Evolutionary conservation across 345 rosid genomes (phyloP), one percentile per base, ranked within the genome.

Genomic region (Litchi chinensis): DNA sequence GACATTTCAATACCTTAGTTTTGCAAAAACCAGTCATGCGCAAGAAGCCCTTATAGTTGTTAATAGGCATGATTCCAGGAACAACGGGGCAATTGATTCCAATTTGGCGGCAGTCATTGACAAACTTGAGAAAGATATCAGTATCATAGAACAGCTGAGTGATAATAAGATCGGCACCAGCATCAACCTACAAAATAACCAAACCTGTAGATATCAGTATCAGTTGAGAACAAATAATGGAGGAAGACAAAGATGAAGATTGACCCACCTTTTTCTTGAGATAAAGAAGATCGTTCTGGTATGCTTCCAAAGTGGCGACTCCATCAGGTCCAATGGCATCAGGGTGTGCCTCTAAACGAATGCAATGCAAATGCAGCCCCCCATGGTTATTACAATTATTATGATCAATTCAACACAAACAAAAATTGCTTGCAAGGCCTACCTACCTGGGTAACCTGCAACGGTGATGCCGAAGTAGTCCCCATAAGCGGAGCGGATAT

Each of bases 11-110:
- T 80, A 95, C 99, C 95, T 88, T 93, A 21, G 99, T 93, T 80
- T 95, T 95, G 87, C 99, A 93, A 80, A 95, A 95, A 66, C 98
- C 99, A 80, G 98, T 88, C 99, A 95, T 95, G 24, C 98, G 92
- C 63, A 91, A 26, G 87, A 95, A 93, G 65, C 99, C 97, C 84
- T 89, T 95, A 86, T 95, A 95, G 87, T 93, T 95, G 76, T 92
- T 87, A 76, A 95, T 95, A 64, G 98, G 98, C 98, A 95, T 95
- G 75, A 95, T 95, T 54, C 97, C 99, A 76, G 99, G 99, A 75
- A 95, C 99, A 72, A 93, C 87, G 70, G 98, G 99, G 74, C 96
- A 93, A 5, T 81, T 84, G 0, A 95, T 93, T 77, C 99, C 98
- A 24, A 95, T 88, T 88, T 92, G 90, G 66, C 90, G 95, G 84